Evolutionary conservation across 768 basidiomycete genomes (phyloP), one percentile per base, ranked within the genome.

Genomic region (Tulasnella sp.): DNA sequence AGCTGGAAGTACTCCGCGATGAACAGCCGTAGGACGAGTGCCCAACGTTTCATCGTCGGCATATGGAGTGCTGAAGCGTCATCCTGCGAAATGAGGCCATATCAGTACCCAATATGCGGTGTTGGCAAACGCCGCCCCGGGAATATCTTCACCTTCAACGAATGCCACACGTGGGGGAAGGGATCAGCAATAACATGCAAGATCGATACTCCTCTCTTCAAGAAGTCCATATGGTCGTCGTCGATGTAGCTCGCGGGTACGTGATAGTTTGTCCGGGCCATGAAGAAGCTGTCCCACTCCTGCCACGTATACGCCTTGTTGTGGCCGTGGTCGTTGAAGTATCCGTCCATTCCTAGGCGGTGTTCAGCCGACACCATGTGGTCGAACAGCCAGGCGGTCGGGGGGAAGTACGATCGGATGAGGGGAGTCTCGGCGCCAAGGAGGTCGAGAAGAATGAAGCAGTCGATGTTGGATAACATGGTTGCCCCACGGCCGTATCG

Each of bases 351-450:
- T 0, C 91, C 91, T 34, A 99, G 87, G 44, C 94, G 88, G 34
- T 86, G 84, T 84, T 99, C 97, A n/a, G 90, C 91, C 69, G 89
- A 89, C 4, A 87, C 87, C 85, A 99, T 87, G 5, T 90, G 89
- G 85, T 96, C 93, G 84, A 95, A 97, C 58, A 99, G 87, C 98
- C 98, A 99, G 7, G 93, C 95, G 0, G 98, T 99, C 78, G 96
- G 91, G 8, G 90, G 86, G 86, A 91, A 99, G 84, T 92, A 98
- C 7, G 94, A 96, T 58, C 90, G 91, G 75, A 99, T 92, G 18
- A 84, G 86, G 2, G 98, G 96, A 77, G 90, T 86, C 2, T 89
- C 86, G 11, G 95, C 91, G 37, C 98, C 98, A 24, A 99, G 88
- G 2, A 99, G 91, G 85, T 99, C 98, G 40, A 99, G 90, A 3